Base-by-base conservation (phyloP, 495 filamentous ascomycete species). In the Podospora pseudoanserina region DNA sequence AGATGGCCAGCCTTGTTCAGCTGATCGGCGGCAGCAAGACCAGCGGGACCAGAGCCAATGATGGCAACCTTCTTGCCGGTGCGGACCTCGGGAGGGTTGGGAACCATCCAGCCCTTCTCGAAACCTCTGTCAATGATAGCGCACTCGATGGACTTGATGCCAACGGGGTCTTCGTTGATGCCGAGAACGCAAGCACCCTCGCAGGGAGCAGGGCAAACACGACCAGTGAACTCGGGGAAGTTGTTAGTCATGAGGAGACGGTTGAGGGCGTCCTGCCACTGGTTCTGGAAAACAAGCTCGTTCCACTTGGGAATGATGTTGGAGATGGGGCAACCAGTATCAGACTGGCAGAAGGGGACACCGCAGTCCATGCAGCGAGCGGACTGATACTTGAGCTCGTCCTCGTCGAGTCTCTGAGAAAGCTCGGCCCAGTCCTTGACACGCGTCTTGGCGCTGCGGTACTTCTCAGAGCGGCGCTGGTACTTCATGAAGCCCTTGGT, bases 221-320 rank as follows among this genome's bases (percentile, higher is more conserved):
- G 94, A 60, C 95, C 95, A 70, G 95, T 99, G 80, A 98, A 98
- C 76, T 99, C 95, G 28, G 95, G 95, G 87, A 99, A 98, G 85
- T 98, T 97, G 84, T 99, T 99, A 66, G 95, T 99, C 92, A 97
- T 97, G 66, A 98, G 85, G 39, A 99, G 83, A 61, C 94, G 90
- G 81, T 97, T 96, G 19, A 98, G 88, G 20, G 95, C 95, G 80
- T 98, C 95, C 72, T 88, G 88, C 95, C 95, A 99, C 74, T 97
- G 91, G 74, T 91, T 91, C 75, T 91, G 71, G 63, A 97, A 97
- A 0, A 97, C 89, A 19, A 98, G 75, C 66, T 98, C 96, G 67
- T 97, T 98, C 93, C 93, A 99, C 76, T 99, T 99, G 58, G 95
- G 95, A 76, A 99, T 99, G 79, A 99, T 97, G 82, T 99, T 99